Percentiles rank a stretch among this genome's conserved stretches.
phyloP scores from a whole-genome alignment of 179 eudicot genomes.

The Corrigiola litoralis region DNA sequence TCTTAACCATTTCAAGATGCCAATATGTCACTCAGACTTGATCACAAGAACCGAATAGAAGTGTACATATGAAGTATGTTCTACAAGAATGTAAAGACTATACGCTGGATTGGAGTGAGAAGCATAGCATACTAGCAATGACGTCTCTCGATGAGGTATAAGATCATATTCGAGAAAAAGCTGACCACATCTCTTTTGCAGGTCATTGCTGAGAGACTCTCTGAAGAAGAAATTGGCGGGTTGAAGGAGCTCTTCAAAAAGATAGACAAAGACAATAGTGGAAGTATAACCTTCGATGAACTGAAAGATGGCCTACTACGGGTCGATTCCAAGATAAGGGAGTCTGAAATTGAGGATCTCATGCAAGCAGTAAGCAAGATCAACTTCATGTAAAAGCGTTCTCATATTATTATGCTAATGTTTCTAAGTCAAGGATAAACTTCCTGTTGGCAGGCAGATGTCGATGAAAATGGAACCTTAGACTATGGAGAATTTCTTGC shows the following conservation, averaged over 20 bases:
- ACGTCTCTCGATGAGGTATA: not conserved
- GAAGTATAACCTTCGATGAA: slow-evolving; percentile 76
- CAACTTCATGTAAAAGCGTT: not conserved
- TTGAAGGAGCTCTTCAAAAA: slow-evolving; percentile 70
- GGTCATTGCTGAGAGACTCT: slow-evolving; percentile 82
- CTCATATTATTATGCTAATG: not conserved
- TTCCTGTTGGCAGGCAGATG: slow-evolving; percentile 59
- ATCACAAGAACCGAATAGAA: too few species aligned
- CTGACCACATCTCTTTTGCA: slow-evolving; percentile 20
- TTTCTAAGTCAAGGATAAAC: not conserved
- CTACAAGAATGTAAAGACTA: not conserved
- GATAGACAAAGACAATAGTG: slow-evolving; percentile 72
- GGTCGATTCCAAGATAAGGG: slow-evolving; percentile 73
- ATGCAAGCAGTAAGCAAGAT: slow-evolving; percentile 68
- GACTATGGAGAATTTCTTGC: slow-evolving; percentile 86
- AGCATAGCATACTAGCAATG: not conserved
- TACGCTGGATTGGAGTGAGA: not conserved
- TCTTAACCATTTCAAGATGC: slow-evolving; percentile 3
- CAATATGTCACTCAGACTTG: not conserved
- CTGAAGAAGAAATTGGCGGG: slow-evolving; percentile 89
- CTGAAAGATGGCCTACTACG: slow-evolving; percentile 58
- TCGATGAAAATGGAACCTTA: slow-evolving; percentile 75
- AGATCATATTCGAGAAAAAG: not conserved
- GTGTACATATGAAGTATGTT: too few species aligned
- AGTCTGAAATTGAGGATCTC: slow-evolving; percentile 70